These are phyloP conservation scores for Candida smagusa DNA, from an alignment of 1,139 yeast genomes.

Conservation along the genomic window DNA sequence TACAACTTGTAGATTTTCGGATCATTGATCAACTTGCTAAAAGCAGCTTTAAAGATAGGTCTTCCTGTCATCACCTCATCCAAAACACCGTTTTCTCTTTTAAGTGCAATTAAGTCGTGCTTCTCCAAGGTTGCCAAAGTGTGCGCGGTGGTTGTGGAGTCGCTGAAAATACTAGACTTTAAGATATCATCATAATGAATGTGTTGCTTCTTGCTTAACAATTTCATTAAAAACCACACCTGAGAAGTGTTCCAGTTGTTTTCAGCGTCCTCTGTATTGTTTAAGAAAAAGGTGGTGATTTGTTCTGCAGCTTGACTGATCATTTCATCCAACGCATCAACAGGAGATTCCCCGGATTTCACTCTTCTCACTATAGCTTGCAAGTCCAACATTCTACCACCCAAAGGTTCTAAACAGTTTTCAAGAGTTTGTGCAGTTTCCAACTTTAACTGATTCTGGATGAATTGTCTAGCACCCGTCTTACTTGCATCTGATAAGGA, in stretches of 20 bases:
- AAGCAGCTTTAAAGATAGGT: conserved; percentile 83
- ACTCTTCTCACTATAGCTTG: conserved; percentile 88
- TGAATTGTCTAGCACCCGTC: conserved; percentile 68
- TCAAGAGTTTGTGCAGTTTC: conserved; percentile 40
- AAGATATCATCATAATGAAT: conserved; percentile 53
- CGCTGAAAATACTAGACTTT: conserved; percentile 62
- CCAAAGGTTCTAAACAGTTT: conserved; percentile 66
- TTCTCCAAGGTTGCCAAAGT: conserved; percentile 73
- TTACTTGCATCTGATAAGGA: conserved; percentile 79
- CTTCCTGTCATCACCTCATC: conserved; percentile 70
- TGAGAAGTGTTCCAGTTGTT: conserved; percentile 72
- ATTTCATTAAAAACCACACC: conserved; percentile 80
- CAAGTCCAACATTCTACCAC: conserved; percentile 92
- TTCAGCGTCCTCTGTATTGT: conserved; percentile 32
- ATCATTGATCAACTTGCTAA: conserved; percentile 60
- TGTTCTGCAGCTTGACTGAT: conserved; percentile 83
- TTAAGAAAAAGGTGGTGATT: conserved; percentile 74
- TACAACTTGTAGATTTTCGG: conserved; percentile 53
- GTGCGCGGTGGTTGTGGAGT: conserved; percentile 44
- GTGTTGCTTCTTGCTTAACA: conserved; percentile 47
- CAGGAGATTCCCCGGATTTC: conserved; percentile 80
- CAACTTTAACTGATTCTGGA: conserved; percentile 52
- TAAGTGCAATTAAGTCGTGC: conserved; percentile 67
- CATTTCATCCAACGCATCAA: conserved; percentile 75
- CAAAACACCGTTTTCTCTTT: conserved; percentile 73